phyloP scores from a whole-genome alignment of 176 grass and related monocot species.

The Neostapfia colusana region DNA sequence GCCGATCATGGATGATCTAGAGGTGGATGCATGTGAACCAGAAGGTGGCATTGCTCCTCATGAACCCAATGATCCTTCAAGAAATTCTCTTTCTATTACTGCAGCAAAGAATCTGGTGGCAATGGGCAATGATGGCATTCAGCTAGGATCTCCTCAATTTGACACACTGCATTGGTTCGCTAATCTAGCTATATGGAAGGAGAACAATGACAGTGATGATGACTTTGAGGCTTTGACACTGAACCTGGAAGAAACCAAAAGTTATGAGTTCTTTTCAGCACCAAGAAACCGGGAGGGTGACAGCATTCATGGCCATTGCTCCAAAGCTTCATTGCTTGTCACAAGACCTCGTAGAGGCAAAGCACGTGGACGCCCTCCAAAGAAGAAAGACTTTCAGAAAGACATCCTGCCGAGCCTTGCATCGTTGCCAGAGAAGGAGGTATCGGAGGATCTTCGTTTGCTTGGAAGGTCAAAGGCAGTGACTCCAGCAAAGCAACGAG shows the following conservation, averaged over 20 bases:
- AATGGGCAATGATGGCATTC: conserved; percentile 38
- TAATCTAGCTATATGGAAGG: conserved; percentile 41
- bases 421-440: conserved; percentile 53
- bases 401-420: conserved; percentile 54
- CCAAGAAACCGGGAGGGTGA: conserved; percentile 22
- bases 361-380: conserved; percentile 34
- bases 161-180: conserved; percentile 71
- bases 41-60: conserved; percentile 23
- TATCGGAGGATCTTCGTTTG: conserved; percentile 59
- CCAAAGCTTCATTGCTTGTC: conserved; percentile 29
- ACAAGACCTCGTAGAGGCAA: conserved; percentile 51
- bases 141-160: conserved; percentile 6
- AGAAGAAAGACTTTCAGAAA: conserved; percentile 58
- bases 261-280: conserved; percentile 2
- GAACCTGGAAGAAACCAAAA: conserved; percentile 52
- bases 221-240: conserved; percentile 61
- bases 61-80: conserved; percentile 36
- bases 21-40: conserved; percentile 25
- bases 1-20: conserved; percentile 47
- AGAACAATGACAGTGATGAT: conserved; percentile 37
- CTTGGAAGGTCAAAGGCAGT: conserved; percentile 47
- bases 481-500: conserved; percentile 26
- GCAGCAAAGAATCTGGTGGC: conserved; percentile 55
- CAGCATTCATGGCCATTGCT: conserved; percentile 25
- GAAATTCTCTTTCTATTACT: conserved; percentile 37